Conservation (phyloP, 768 basidiomycete genomes). For the Mycena polygramma region DNA sequence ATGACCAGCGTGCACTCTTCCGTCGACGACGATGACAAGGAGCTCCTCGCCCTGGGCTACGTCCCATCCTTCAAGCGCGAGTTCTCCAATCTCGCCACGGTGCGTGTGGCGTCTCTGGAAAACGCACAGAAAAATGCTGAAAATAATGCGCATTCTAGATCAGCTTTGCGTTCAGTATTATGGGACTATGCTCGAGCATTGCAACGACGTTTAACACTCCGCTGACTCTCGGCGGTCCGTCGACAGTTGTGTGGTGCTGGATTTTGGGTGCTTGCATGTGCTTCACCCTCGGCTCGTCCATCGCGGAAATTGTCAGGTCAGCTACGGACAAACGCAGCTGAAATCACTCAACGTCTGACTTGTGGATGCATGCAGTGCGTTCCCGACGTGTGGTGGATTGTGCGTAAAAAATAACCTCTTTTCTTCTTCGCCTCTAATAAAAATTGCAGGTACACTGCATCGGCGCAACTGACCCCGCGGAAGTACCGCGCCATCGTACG, state of each 20-base stretch:
- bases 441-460: slow-evolving; percentile 76
- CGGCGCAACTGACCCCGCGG: slow-evolving; percentile 78
- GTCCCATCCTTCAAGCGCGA: slow-evolving; percentile 88
- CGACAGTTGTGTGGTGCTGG: slow-evolving; percentile 75
- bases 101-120: slow-evolving; percentile 46
- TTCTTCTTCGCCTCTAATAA: background rate
- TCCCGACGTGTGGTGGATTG: slow-evolving; percentile 81
- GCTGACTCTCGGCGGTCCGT: slow-evolving; percentile 74
- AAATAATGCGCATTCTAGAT: slow-evolving; percentile 56
- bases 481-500: slow-evolving; percentile 73
- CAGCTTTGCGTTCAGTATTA: slow-evolving; percentile 84
- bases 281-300: slow-evolving; percentile 78
- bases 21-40: slow-evolving; percentile 71
- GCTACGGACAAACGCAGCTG: background rate
- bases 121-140: background rate
- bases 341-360: background rate
- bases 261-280: slow-evolving; percentile 80
- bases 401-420: slow-evolving; percentile 47
- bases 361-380: slow-evolving; percentile 52
- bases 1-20: slow-evolving; percentile 38
- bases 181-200: slow-evolving; percentile 84
- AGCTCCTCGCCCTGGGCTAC: slow-evolving; percentile 76
- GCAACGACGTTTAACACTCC: slow-evolving; percentile 87
- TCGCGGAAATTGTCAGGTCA: slow-evolving; percentile 79
- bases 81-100: slow-evolving; percentile 87